Conservation (phyloP, 2,329 filamentous ascomycete genomes). For the Diaporthe humulicola region DNA sequence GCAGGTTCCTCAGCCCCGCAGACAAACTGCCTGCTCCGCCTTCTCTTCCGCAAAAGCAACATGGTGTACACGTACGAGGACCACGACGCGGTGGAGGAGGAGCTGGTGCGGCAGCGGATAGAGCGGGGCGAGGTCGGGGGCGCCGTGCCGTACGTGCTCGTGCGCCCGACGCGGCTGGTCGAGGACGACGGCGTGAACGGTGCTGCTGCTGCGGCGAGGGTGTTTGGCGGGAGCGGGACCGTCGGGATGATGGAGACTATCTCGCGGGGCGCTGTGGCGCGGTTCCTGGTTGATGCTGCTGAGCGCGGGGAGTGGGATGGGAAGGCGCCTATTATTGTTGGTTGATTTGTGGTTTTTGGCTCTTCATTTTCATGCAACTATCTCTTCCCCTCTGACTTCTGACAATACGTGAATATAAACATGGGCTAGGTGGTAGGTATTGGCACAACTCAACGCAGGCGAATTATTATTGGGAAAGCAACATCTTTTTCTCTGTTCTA, state of each 20-base stretch:
- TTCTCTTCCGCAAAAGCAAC: constrained; percentile 60
- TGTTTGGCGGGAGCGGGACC: constrained; percentile 47
- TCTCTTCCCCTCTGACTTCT: not conserved
- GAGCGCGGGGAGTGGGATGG: constrained; percentile 51
- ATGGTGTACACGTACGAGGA: constrained; percentile 62
- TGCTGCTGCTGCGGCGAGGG: not conserved
- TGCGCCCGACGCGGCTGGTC: constrained; percentile 30
- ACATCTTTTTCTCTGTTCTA: not conserved
- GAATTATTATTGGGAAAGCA: not conserved
- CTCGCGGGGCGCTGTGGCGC: constrained; percentile 51
- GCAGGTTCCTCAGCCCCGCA: constrained; percentile 59
- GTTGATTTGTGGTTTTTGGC: not conserved
- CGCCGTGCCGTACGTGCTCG: constrained; percentile 1
- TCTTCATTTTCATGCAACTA: not conserved
- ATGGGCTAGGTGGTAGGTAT: not conserved
- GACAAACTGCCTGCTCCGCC: constrained; percentile 56
- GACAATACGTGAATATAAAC: not conserved
- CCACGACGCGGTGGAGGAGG: constrained; percentile 59
- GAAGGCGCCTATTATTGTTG: constrained; percentile 23
- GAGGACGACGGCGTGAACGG: not conserved
- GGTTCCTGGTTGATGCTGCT: constrained; percentile 53
- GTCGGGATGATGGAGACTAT: constrained; percentile 50
- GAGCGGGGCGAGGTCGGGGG: constrained; percentile 41
- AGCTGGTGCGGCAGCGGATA: constrained; percentile 48
- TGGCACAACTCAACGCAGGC: not conserved